These are phyloP conservation scores for Sugiyamaella qingdaonensis DNA, from an alignment of 805 yeast genomes.

Conservation along the genomic window DNA sequence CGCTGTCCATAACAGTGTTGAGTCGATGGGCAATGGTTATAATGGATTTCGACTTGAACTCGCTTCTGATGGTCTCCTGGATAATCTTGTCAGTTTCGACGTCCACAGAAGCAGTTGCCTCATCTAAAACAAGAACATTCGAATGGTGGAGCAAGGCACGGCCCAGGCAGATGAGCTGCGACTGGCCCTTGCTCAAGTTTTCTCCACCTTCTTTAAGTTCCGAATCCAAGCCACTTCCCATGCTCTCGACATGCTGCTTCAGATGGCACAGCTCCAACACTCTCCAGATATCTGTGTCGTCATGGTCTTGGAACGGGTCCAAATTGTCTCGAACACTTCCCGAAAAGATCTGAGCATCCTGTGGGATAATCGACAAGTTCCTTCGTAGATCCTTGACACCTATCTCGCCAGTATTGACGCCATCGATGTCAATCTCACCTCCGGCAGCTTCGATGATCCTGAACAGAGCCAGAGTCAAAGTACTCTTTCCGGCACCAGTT, in stretches of 20 bases:
- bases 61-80: conserved; percentile 67
- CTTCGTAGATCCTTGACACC: conserved; percentile 57
- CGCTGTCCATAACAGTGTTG: conserved; percentile 77
- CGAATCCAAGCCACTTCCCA: conserved; percentile 47
- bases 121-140: conserved; percentile 69
- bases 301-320: conserved; percentile 50
- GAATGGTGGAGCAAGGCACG: conserved; percentile 69
- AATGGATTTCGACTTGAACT: conserved; percentile 66
- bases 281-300: conserved; percentile 55
- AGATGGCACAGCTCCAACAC: conserved; percentile 53
- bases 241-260: conserved; percentile 44
- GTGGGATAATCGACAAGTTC: conserved; percentile 59
- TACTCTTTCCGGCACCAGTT: conserved; percentile 89
- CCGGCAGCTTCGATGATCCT: conserved; percentile 49
- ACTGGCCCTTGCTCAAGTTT: conserved; percentile 76
- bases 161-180: conserved; percentile 74
- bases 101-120: conserved; percentile 78
- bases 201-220: conserved; percentile 65
- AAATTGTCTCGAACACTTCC: conserved; percentile 59
- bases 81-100: conserved; percentile 71
- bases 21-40: conserved; percentile 81
- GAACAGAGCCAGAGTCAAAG: conserved; percentile 71
- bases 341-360: conserved; percentile 63
- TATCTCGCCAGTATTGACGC: conserved; percentile 46
- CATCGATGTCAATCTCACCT: conserved; percentile 55